A percentile compares a stretch with the other conserved stretches of the same genome.
Conservation (phyloP, 1,284 basidiomycete species). For the Mixia osmundae region DNA sequence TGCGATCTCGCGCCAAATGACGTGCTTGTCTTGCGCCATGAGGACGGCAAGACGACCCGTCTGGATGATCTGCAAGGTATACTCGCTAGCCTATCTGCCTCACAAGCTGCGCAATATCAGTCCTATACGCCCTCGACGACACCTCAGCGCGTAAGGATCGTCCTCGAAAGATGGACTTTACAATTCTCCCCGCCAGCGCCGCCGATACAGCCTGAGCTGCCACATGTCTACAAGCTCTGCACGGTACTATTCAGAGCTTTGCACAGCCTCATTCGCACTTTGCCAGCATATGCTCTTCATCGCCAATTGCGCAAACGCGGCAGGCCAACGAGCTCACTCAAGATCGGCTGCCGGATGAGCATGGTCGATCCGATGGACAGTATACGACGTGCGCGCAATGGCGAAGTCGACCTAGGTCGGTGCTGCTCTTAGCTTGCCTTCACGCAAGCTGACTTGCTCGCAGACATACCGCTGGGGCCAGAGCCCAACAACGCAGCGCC, state of each 20-base stretch:
- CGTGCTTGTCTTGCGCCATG: constrained; percentile 16
- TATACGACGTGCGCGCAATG: too few relatives aligned
- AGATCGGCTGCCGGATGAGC: constrained; percentile 14
- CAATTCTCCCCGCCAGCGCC: constrained; percentile 5
- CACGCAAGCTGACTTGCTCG: too few relatives aligned
- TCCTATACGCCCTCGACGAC: background rate
- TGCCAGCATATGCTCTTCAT: constrained; percentile 18
- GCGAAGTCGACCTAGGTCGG: constrained; percentile 7
- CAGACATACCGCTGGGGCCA: constrained; percentile 4
- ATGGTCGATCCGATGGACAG: too few relatives aligned
- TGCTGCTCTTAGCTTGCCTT: too few relatives aligned
- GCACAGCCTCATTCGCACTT: constrained; percentile 15
- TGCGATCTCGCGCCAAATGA: constrained; percentile 16
- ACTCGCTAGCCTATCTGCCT: too few relatives aligned
- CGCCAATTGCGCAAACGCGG: constrained; percentile 11
- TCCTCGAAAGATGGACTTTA: constrained; percentile 16
- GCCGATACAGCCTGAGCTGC: constrained; percentile 17
- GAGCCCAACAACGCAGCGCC: too few relatives aligned
- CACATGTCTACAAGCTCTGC: constrained; percentile 21
- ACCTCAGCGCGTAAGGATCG: constrained; percentile 7
- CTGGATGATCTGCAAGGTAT: constrained; percentile 1
- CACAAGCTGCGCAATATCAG: too few relatives aligned
- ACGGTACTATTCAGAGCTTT: constrained; percentile 21
- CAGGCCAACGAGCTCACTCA: constrained; percentile 10
- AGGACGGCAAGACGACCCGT: constrained; percentile 1